phyloP scores from a whole-genome alignment of 2,329 filamentous ascomycete species.

The Fusarium caatingaense region DNA sequence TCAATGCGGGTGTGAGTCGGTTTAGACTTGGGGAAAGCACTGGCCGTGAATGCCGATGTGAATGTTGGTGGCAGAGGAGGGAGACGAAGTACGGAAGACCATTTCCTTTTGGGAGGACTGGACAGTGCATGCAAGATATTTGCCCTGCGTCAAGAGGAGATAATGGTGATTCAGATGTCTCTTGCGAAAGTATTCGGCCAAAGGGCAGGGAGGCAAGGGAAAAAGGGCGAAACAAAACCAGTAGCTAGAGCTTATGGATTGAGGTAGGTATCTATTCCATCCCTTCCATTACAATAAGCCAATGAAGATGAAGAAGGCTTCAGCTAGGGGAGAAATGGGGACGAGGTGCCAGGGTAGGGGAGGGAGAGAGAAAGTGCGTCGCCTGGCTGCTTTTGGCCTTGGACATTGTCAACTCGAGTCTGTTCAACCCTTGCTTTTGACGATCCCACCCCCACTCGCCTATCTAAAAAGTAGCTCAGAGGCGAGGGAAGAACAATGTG shows the following conservation, averaged over 20 bases:
- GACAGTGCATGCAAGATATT: slow-evolving; percentile 49
- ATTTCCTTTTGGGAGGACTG: slow-evolving; percentile 51
- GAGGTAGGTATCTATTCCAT: slow-evolving; percentile 40
- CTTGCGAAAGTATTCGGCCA: slow-evolving; percentile 25
- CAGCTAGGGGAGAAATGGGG: slow-evolving; percentile 29
- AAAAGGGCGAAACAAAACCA: slow-evolving; percentile 32
- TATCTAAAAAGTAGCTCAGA: slow-evolving; percentile 38
- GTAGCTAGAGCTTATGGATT: slow-evolving; percentile 39
- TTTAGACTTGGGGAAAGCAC: slow-evolving; percentile 48
- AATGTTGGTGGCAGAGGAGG: slow-evolving; percentile 41
- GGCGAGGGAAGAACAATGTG: slow-evolving; percentile 31
- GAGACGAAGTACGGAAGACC: slow-evolving; percentile 46
- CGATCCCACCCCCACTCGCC: slow-evolving; percentile 44
- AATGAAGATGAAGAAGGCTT: slow-evolving; percentile 20
- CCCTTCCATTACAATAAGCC: slow-evolving; percentile 37
- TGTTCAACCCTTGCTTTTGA: slow-evolving; percentile 40
- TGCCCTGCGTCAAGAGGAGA: slow-evolving; percentile 47
- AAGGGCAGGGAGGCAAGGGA: slow-evolving; percentile 40
- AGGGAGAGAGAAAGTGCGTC: slow-evolving; percentile 35
- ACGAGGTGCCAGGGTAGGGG: slow-evolving; percentile 27
- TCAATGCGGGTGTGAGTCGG: slow-evolving; percentile 41
- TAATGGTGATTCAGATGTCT: slow-evolving; percentile 44
- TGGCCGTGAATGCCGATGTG: slow-evolving; percentile 40
- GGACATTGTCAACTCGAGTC: slow-evolving; percentile 41
- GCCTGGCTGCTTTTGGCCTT: slow-evolving; percentile 45